Base-by-base conservation (phyloP, 2,329 filamentous ascomycete species). In the Colletotrichum gigasporum region DNA sequence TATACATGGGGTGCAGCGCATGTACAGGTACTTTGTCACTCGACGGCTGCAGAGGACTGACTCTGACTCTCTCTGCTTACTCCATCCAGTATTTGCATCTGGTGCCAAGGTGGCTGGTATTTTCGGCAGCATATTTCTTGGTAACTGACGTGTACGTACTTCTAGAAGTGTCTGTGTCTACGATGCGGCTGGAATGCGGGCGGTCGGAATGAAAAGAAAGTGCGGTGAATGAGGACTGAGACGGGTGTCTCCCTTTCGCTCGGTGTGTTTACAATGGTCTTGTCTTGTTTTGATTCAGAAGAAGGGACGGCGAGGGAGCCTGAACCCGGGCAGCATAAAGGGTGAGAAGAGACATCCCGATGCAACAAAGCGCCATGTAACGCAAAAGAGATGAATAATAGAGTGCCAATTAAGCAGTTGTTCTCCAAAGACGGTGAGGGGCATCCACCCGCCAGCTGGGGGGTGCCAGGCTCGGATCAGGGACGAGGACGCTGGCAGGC, bases 271-370 rank as follows among this genome's bases (percentile, higher is more conserved):
- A 63, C 59, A 51, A 41, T 50, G 35, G 16, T 14, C 12, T 42
- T 61, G 37, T 42, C 20, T 42, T 53, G 48, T 54, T 61, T 64
- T 61, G 61, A 54, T 54, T 50, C 48, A 53, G 26, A 11, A 18
- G 12, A 26, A 11, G 51, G 44, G 10, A 47, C 24, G 30, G 2
- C 24, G 16, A 47, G 51, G 51, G 10, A 18, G n/a, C n/a, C n/a
- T 22, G 4, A 8, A n/a, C 10, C 30, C 28, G 39, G 26, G 18
- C n/a, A n/a, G 24, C n/a, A n/a, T 18, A 26, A 56, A 30, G 30
- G 18, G 14, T 30, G 32, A 28, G 14, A 56, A 28, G 39, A 56
- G 28, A 41, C 35, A 26, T 39, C 35, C 50, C 35, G 35, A 39
- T 34, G 50, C 50, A 53, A 30, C 50, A 53, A 53, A 53, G 50